Evolutionary conservation across 495 filamentous ascomycete genomes (phyloP), one percentile per base, ranked within the genome.

Genomic region (Cudoniella acicularis): DNA sequence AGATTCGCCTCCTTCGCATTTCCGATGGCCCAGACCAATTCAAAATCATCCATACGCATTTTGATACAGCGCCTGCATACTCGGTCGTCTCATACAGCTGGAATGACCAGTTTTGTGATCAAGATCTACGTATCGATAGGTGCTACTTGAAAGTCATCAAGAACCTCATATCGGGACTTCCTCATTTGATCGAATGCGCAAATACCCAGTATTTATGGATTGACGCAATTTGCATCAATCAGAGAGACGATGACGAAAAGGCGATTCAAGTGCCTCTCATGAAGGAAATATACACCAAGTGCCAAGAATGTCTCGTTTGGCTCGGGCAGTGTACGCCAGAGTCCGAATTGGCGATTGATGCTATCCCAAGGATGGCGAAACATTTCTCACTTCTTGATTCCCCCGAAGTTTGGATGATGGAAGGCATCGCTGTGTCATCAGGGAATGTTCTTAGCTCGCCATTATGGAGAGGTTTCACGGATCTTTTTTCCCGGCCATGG

Each of bases 21-120:
- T 16, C n/a, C 4, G 16, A 23, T 16, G 52, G 52, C 22, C 21
- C 24, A 22, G 36, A 45, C 11, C 16, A 45, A 2, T 36, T 55
- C 6, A 27, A 24, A 6, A 55, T 55, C 27, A 43, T 55, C 22
- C 9, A 45, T 11, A 43, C 30, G 3, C 3, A 21, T 25, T 16
- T 55, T n/a, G 27, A 49, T 40, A 49, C 22, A 48, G 54, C 54
- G 45, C 54, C 54, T 16, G 24, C 18, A 22, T 57, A 48, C 18
- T 48, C 2, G n/a, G 49, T 22, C 36, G 54, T 49, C 10, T 57
- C 54, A 4, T 57, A 57, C 86, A 56, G 79, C 73, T 25, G 84
- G 84, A 52, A 58, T 25, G 47, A 25, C 26, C 24, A 58, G 40
- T 26, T 3, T 22, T 21, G 46, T 26, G 47, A 58, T 46, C 55